Base-by-base conservation (phyloP, 306 rosid genomes). In the Cercis canadensis region DNA sequence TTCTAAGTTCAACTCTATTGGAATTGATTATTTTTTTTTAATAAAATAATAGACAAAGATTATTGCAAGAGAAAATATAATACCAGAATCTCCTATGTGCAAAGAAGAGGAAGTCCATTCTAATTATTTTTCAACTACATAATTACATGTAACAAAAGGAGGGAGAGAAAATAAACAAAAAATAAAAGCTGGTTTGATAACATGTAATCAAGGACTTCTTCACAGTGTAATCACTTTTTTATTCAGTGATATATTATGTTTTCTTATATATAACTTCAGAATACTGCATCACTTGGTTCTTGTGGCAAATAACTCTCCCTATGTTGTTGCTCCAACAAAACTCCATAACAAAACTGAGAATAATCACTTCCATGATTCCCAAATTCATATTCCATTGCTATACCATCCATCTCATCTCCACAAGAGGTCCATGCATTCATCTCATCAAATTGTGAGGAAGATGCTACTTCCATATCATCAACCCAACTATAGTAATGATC, bases 401-500 rank as follows among this genome's bases (percentile, higher is more conserved):
- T 43, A 43, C 5, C 49, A 3, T 43, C 49, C 49, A 43, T 43
- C 49, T 43, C 49, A 43, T 43, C 6, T 3, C 17, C 51, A 46
- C 18, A 46, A 3, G 17, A 16, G 16, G 16, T 46, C 51, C 51
- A 46, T 12, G 51, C 7, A 46, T 12, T 14, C 51, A 46, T n/a
- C 51, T 13, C 17, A 0, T 46, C 51, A 46, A 46, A 46, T 43
- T 34, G 65, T 37, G 43, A 37, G 68, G 53, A 67, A 58, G 75
- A 40, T 11, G 47, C 61, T 52, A 15, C 67, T 11, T 75, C 80
- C 69, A 49, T 47, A 9, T 67, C 70, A 53, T 67, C 70, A 53
- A 68, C 16, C 65, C 75, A 68, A 14, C 64, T 56, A 36, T 31
- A 19, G 40, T 40, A 21, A 21, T 72, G 47, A 57, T 70, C 67